These are phyloP conservation scores for Sphaerostilbella broomeana DNA, from an alignment of 2,329 filamentous ascomycete species.

Conservation along the genomic window DNA sequence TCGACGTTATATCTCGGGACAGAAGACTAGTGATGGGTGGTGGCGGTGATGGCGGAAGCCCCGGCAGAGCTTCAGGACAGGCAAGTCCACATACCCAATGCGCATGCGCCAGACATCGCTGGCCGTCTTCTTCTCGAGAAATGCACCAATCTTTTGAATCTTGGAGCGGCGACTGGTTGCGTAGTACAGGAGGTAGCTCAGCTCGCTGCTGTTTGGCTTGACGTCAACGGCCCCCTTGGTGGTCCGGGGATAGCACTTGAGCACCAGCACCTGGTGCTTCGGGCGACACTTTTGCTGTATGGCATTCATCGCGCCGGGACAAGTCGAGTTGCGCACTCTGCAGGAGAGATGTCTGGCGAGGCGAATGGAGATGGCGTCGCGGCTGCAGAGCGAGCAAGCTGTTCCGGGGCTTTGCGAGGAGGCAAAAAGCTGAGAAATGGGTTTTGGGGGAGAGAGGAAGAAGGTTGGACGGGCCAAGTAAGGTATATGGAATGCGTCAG, in stretches of 20 bases:
- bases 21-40: too few relatives aligned
- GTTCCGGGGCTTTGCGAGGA: too few relatives aligned
- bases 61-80: constrained; percentile 1
- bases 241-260: constrained; percentile 93
- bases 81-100: constrained; percentile 58
- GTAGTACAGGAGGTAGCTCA: constrained; percentile 96
- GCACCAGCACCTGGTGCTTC: constrained; percentile 91
- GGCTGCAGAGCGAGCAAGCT: too few relatives aligned
- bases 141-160: constrained; percentile 90
- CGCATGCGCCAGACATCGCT: constrained; percentile 84
- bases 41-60: constrained; percentile 9
- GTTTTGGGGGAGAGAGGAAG: too few relatives aligned
- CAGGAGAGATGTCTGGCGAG: background rate
- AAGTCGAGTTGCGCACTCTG: constrained; percentile 2
- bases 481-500: background rate
- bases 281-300: constrained; percentile 68
- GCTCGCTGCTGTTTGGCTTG: constrained; percentile 92
- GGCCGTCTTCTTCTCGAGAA: constrained; percentile 88
- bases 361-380: background rate
- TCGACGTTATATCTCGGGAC: too few relatives aligned
- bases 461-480: too few relatives aligned
- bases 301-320: constrained; percentile 47
- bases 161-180: constrained; percentile 90
- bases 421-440: too few relatives aligned
- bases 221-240: constrained; percentile 88